phyloP scores from a whole-genome alignment of 148 eudicot species.

The Vaccinium darrowii region DNA sequence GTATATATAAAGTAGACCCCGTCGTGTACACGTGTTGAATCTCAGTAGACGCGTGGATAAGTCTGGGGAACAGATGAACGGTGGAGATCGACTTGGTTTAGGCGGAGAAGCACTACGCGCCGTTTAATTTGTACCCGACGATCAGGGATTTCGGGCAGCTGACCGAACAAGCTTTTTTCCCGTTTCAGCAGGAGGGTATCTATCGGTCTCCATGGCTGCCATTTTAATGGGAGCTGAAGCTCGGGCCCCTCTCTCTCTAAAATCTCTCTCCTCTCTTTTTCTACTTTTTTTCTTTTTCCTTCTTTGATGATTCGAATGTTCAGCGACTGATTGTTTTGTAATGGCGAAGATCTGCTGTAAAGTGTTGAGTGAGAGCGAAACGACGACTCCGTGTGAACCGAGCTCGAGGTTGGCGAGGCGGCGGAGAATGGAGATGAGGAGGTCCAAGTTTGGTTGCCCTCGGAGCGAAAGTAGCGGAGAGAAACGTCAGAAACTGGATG shows the following conservation, averaged over 20 bases:
- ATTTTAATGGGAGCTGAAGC: background rate
- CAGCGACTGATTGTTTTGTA: background rate
- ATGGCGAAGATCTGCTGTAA: constrained; percentile 75
- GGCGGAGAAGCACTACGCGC: background rate
- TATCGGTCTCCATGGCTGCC: background rate
- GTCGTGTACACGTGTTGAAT: constrained; percentile 18
- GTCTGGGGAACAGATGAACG: constrained; percentile 3
- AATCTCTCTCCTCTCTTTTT: background rate
- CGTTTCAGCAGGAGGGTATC: background rate
- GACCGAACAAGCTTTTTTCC: background rate
- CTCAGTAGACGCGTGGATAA: constrained; percentile 14
- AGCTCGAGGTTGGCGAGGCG: constrained; percentile 41
- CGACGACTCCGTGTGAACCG: constrained; percentile 23
- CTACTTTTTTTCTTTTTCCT: background rate
- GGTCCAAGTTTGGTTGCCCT: constrained; percentile 33
- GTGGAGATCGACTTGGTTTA: background rate
- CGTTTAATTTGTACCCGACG: constrained; percentile 21
- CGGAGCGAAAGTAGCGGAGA: constrained; percentile 19
- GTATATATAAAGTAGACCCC: background rate
- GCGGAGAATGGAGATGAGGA: constrained; percentile 57
- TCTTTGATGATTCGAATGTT: background rate
- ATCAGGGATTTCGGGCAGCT: constrained; percentile 3
- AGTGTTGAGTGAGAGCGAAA: constrained; percentile 31
- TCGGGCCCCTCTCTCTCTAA: background rate
- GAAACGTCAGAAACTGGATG: constrained; percentile 44